These are phyloP conservation scores for Boletus sp. DNA, from an alignment of 768 basidiomycete genomes.

Conservation along the genomic window DNA sequence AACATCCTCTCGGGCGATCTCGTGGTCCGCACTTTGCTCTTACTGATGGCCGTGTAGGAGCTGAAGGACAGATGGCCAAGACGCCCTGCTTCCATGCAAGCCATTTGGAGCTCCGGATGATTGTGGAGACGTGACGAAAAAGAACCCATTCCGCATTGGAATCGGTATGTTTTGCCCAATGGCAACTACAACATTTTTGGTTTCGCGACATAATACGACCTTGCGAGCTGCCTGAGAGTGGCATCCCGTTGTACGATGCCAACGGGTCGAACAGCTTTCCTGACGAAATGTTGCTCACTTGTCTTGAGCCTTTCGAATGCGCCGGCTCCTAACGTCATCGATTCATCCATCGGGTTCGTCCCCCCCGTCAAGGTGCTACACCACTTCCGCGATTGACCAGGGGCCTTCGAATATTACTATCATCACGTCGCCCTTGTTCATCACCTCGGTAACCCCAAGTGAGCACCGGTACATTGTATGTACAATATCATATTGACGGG, in stretches of 20 bases:
- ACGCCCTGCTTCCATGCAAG: too few species aligned
- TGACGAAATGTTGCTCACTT: neutral
- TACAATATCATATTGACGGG: neutral
- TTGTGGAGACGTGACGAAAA: neutral
- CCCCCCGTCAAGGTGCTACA: neutral
- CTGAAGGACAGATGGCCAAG: neutral
- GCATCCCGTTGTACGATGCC: neutral
- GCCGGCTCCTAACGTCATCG: neutral
- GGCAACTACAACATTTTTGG: constrained; percentile 1
- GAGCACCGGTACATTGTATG: neutral
- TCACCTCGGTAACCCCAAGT: neutral
- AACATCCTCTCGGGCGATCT: neutral
- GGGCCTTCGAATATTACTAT: neutral
- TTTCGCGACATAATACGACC: neutral
- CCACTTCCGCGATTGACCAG: neutral
- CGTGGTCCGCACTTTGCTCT: neutral
- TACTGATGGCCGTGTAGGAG: neutral
- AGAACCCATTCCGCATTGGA: neutral
- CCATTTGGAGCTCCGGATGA: neutral
- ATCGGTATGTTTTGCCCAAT: neutral
- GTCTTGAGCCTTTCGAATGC: neutral
- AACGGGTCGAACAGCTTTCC: neutral
- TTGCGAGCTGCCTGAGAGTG: neutral
- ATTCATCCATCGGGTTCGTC: neutral
- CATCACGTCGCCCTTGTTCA: neutral